Conservation (phyloP, 441 rosid genomes). For the Populus tomentosa region DNA sequence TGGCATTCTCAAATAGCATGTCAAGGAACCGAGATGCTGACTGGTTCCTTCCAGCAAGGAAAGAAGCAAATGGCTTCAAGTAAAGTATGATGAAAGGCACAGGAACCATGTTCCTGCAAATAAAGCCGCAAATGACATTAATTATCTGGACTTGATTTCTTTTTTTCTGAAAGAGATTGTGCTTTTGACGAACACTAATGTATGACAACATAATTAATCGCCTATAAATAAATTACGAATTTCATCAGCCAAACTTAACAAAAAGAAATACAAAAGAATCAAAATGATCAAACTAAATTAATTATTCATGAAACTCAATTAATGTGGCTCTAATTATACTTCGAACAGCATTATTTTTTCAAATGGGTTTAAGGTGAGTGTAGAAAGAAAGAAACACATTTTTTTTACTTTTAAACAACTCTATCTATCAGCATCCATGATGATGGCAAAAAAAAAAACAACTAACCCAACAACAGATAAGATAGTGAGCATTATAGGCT, state of each 20-base stretch:
- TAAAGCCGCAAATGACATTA: slow-evolving; percentile 8
- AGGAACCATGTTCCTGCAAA: slow-evolving; percentile 90
- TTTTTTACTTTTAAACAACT: neutral
- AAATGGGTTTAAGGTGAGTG: slow-evolving; percentile 4
- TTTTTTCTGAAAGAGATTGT: neutral
- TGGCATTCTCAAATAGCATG: slow-evolving; percentile 59
- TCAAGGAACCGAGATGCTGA: slow-evolving; percentile 54
- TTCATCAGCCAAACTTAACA: neutral
- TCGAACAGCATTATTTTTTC: neutral
- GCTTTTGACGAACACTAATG: neutral
- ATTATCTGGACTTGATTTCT: slow-evolving; percentile 1
- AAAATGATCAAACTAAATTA: neutral
- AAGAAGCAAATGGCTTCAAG: slow-evolving; percentile 64
- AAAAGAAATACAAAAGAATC: neutral
- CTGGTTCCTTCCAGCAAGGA: slow-evolving; percentile 61
- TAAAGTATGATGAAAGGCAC: slow-evolving; percentile 84
- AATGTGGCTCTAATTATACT: neutral
- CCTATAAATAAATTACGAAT: neutral
- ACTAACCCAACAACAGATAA: slow-evolving; percentile 74
- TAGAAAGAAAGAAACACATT: neutral
- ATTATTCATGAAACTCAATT: neutral
- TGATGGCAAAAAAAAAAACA: neutral
- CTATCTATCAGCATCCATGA: neutral
- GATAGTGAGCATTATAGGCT: slow-evolving; percentile 48
- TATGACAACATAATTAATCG: neutral